Evolutionary conservation across 2,329 filamentous ascomycete genomes (phyloP).

Genomic region (Sphaerulina musiva): DNA sequence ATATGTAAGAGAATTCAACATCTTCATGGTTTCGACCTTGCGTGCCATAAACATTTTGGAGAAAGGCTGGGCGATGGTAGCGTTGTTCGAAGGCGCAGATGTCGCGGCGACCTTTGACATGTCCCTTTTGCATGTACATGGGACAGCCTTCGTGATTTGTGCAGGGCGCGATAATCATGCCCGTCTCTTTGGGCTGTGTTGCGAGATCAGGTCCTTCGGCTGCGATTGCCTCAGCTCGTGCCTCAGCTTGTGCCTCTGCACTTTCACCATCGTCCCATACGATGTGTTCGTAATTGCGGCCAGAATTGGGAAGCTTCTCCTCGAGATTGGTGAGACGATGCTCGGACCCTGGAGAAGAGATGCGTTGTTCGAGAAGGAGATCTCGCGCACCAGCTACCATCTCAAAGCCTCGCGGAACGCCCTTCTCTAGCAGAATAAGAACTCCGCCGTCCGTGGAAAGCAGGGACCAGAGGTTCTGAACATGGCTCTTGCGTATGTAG

Average conservation of each 20-base stretch:
- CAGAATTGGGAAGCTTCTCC: slow-evolving; percentile 31
- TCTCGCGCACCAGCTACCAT: slow-evolving; percentile 79
- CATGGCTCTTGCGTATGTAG: slow-evolving; percentile 66
- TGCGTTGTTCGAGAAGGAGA: slow-evolving; percentile 67
- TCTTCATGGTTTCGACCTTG: slow-evolving; percentile 78
- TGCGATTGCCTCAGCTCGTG: not conserved
- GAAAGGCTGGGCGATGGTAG: slow-evolving; percentile 74
- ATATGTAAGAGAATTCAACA: slow-evolving; percentile 82
- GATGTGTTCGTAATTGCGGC: slow-evolving; percentile 12
- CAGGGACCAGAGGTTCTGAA: slow-evolving; percentile 85
- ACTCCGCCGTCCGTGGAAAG: slow-evolving; percentile 79
- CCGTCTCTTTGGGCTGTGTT: slow-evolving; percentile 45
- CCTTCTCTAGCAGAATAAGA: slow-evolving; percentile 83
- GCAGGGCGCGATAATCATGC: slow-evolving; percentile 62
- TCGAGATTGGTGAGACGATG: slow-evolving; percentile 11
- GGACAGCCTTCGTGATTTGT: slow-evolving; percentile 85
- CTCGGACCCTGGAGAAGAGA: slow-evolving; percentile 51
- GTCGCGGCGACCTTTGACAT: slow-evolving; percentile 70
- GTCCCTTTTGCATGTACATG: slow-evolving; percentile 69
- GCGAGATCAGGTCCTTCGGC: slow-evolving; percentile 4
- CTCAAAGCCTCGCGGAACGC: slow-evolving; percentile 84
- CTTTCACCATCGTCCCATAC: slow-evolving; percentile 18
- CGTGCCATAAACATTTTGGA: slow-evolving; percentile 67
- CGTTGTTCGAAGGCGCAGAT: slow-evolving; percentile 88
- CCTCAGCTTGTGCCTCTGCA: not conserved